These are phyloP conservation scores for Aspergillus avenaceus DNA, from an alignment of 495 filamentous ascomycete species.

Conservation along the genomic window DNA sequence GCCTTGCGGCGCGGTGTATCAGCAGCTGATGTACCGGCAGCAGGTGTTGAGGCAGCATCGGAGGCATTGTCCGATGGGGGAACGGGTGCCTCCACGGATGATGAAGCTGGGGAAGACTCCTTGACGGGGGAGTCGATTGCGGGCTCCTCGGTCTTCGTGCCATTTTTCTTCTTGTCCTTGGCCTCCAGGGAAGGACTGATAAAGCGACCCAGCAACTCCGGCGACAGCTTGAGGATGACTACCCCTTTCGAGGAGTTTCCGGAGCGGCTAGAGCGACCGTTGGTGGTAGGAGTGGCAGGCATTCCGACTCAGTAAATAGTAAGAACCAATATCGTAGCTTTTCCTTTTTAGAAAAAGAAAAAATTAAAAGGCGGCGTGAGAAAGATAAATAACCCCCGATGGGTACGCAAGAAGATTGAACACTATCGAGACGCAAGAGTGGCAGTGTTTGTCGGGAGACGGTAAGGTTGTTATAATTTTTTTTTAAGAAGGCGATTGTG, in stretches of 20 bases:
- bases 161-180: conserved; percentile 24
- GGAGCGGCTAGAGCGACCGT: conserved; percentile 37
- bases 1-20: conserved; percentile 54
- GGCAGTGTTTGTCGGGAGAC: conserved; percentile 7
- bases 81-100: conserved; percentile 43
- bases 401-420: background rate
- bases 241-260: conserved; percentile 34
- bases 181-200: conserved; percentile 20
- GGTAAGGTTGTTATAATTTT: background rate
- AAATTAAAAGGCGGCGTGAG: background rate
- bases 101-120: conserved; percentile 44
- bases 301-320: conserved; percentile 27
- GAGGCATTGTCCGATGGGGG: conserved; percentile 55
- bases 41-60: conserved; percentile 50
- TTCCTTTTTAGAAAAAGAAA: too few relatives aligned
- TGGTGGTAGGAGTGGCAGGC: conserved; percentile 21
- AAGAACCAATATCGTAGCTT: too few relatives aligned
- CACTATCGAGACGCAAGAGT: background rate
- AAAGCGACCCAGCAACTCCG: conserved; percentile 45
- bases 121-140: conserved; percentile 37
- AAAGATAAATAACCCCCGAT: background rate
- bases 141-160: conserved; percentile 29
- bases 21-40: conserved; percentile 48
- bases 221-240: conserved; percentile 51
- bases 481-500: conserved; percentile 13